A percentile compares a stretch with the other conserved stretches of the same genome.
Conservation (phyloP, 352 stramenopile genomes). For the Phytophthora pistaciae region DNA sequence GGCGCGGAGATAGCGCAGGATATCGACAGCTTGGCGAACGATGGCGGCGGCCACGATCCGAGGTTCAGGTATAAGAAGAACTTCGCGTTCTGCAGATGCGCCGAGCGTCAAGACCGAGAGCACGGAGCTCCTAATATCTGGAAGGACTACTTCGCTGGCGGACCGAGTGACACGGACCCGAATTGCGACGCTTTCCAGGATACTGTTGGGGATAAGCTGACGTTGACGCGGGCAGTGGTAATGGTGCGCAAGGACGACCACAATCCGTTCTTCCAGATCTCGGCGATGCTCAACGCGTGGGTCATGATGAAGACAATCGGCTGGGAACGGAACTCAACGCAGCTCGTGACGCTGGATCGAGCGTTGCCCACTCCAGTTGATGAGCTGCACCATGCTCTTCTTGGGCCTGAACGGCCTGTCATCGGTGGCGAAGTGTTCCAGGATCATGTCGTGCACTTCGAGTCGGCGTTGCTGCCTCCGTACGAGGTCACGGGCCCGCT, state of each 20-base stretch:
- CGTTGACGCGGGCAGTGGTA: slow-evolving; percentile 26
- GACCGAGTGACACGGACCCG: slow-evolving; percentile 7
- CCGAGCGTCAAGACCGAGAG: slow-evolving; percentile 17
- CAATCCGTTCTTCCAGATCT: slow-evolving; percentile 62
- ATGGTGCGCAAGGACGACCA: slow-evolving; percentile 52
- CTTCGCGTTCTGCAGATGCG: slow-evolving; percentile 32
- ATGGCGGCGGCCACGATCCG: slow-evolving; percentile 34
- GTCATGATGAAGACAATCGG: slow-evolving; percentile 36
- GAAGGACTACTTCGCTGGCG: slow-evolving; percentile 32
- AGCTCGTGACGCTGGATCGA: slow-evolving; percentile 51
- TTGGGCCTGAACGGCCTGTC: slow-evolving; percentile 23
- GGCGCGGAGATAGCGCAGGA: slow-evolving; percentile 23
- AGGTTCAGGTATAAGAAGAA: slow-evolving; percentile 36
- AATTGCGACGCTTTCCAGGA: slow-evolving; percentile 8
- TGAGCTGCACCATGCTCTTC: slow-evolving; percentile 44
- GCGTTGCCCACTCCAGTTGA: slow-evolving; percentile 46
- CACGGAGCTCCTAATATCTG: slow-evolving; percentile 31
- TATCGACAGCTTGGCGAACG: slow-evolving; percentile 24
- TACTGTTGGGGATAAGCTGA: slow-evolving; percentile 9
- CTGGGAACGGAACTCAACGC: slow-evolving; percentile 36
- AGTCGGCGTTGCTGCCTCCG: slow-evolving; percentile 45
- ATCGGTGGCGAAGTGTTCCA: slow-evolving; percentile 36
- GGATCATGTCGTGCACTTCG: slow-evolving; percentile 36
- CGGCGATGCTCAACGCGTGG: slow-evolving; percentile 48
- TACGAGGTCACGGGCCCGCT: slow-evolving; percentile 52